phyloP scores from a whole-genome alignment of 148 eudicot genomes.

The Vaccinium macrocarpon region DNA sequence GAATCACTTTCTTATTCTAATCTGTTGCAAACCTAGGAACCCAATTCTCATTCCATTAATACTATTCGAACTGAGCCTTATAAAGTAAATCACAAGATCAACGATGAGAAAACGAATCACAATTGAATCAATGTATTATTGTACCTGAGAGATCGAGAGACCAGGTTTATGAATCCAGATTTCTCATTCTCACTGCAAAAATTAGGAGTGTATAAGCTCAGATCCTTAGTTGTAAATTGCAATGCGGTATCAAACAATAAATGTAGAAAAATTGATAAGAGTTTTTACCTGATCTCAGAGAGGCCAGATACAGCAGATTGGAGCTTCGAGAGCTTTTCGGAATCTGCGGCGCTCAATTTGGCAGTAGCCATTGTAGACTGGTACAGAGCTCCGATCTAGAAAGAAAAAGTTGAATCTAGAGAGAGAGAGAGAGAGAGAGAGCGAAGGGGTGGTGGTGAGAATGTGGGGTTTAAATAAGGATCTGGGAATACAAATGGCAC shows the following conservation, averaged over 20 bases:
- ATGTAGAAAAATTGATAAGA: background rate
- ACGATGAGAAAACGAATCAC: background rate
- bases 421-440: background rate
- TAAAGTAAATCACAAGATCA: background rate
- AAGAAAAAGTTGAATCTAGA: background rate
- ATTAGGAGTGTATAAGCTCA: conserved; percentile 11
- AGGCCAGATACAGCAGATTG: conserved; percentile 56
- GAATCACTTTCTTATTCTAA: background rate
- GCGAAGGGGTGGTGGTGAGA: background rate
- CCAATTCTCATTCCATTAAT: background rate
- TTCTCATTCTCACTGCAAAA: conserved; percentile 68
- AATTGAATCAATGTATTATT: background rate
- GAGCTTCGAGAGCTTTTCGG: conserved; percentile 65
- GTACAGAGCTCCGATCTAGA: conserved; percentile 20
- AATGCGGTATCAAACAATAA: background rate
- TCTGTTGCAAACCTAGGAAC: background rate
- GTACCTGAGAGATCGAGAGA: conserved; percentile 87
- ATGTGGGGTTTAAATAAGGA: background rate
- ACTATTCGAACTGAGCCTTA: background rate
- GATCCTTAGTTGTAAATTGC: background rate
- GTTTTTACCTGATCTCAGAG: conserved; percentile 56
- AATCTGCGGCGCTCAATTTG: conserved; percentile 40
- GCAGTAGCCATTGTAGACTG: conserved; percentile 49
- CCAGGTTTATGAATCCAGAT: conserved; percentile 93
- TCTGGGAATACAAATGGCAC: background rate